A percentile compares a stretch with the other conserved stretches of the same genome.
Conservation (phyloP, 257 asterid species). For the Ilex aquifolium region DNA sequence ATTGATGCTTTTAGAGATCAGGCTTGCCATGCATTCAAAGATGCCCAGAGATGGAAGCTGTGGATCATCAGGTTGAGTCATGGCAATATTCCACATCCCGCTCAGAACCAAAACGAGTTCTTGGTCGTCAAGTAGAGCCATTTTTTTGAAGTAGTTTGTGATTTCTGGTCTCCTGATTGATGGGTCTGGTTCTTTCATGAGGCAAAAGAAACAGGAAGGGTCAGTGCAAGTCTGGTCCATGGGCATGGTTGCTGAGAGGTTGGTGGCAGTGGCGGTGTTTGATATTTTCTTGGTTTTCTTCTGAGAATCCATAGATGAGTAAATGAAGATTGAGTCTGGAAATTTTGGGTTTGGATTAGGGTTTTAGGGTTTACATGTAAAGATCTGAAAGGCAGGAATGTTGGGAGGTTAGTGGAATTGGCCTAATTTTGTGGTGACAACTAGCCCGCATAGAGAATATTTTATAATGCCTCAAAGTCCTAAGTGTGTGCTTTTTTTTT, state of each 20-base stretch:
- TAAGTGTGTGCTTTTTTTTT: too few species aligned
- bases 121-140: constrained; percentile 42
- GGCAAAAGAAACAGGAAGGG: constrained; percentile 67
- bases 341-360: constrained; percentile 4
- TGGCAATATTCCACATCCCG: constrained; percentile 66
- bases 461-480: too few species aligned
- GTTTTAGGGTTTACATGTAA: constrained; percentile 16
- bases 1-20: constrained; percentile 42
- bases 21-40: constrained; percentile 56
- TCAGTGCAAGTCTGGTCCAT: constrained; percentile 20
- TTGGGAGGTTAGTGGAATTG: constrained; percentile 23
- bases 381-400: constrained; percentile 6
- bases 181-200: constrained; percentile 48
- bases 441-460: constrained; percentile 29
- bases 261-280: not conserved
- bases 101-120: constrained; percentile 58
- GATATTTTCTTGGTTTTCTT: constrained; percentile 11
- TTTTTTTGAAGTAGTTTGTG: constrained; percentile 30
- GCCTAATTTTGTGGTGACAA: constrained; percentile 12
- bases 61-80: constrained; percentile 50
- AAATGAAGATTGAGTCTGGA: not conserved
- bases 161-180: constrained; percentile 27
- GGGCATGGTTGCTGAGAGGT: constrained; percentile 17
- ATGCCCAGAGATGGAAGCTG: constrained; percentile 63
- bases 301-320: constrained; percentile 10